Conservation (phyloP, 257 asterid species). For the Petunia axillaris region DNA sequence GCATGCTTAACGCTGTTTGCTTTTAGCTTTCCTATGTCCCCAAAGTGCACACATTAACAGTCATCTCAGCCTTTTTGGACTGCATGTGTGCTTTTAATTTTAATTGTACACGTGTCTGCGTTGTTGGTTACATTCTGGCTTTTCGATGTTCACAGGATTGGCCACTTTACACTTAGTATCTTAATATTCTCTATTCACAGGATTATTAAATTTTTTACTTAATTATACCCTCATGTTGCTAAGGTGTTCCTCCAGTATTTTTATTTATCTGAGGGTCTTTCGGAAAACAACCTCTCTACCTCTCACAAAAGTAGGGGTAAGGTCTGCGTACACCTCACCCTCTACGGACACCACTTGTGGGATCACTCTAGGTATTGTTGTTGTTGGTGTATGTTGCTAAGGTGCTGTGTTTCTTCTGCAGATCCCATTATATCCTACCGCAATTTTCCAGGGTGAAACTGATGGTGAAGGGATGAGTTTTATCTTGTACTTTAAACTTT, state of each 20-base stretch:
- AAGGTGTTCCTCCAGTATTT: not conserved
- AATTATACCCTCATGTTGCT: not conserved
- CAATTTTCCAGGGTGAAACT: slow-evolving; percentile 54
- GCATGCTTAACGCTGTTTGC: not conserved
- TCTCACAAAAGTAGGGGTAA: no score
- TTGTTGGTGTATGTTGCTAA: not conserved
- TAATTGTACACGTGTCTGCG: slow-evolving; percentile 4
- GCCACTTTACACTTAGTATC: not conserved
- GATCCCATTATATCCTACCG: slow-evolving; percentile 53
- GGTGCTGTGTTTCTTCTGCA: slow-evolving; percentile 28
- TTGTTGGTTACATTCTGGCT: not conserved
- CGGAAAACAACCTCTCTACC: no score
- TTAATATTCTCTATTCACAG: no score
- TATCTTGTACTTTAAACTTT: slow-evolving; percentile 53
- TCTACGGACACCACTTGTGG: no score
- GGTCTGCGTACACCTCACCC: no score
- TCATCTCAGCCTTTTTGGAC: not conserved
- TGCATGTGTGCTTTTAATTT: not conserved
- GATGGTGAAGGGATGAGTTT: slow-evolving; percentile 61
- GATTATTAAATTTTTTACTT: not conserved
- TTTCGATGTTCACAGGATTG: not conserved
- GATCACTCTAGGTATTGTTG: no score
- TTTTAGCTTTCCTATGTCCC: not conserved
- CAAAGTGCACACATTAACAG: not conserved
- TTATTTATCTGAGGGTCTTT: no score